Conservation (phyloP, 495 filamentous ascomycete genomes). For the Recurvomyces mirabilis region DNA sequence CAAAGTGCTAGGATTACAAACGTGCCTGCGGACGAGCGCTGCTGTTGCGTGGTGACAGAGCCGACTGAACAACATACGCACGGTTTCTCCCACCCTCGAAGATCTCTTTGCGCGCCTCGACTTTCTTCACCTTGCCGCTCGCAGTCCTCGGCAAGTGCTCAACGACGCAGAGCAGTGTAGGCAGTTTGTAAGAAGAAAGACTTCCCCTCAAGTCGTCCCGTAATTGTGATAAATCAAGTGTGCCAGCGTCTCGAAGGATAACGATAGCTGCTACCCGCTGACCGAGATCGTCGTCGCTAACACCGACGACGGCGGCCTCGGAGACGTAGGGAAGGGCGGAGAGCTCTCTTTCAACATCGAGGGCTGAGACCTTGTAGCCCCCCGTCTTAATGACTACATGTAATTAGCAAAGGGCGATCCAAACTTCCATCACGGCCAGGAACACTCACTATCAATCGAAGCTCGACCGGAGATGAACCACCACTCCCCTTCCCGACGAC, state of each 20-base stretch:
- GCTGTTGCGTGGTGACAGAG: no score
- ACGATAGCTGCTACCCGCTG: slow-evolving; percentile 40
- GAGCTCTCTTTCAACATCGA: slow-evolving; percentile 35
- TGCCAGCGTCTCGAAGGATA: slow-evolving; percentile 22
- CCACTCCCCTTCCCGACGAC: slow-evolving; percentile 32
- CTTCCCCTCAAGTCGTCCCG: slow-evolving; percentile 31
- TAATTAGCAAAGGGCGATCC: no score
- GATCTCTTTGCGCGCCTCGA: slow-evolving; percentile 32
- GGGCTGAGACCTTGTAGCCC: slow-evolving; percentile 37
- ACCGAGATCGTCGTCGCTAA: slow-evolving; percentile 29
- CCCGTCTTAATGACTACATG: slow-evolving; percentile 37
- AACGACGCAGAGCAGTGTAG: slow-evolving; percentile 35
- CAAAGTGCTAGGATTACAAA: no score
- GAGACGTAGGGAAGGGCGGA: slow-evolving; percentile 29
- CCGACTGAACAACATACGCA: no score
- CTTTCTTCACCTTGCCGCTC: slow-evolving; percentile 40
- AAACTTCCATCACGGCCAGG: no score
- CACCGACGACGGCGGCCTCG: slow-evolving; percentile 24
- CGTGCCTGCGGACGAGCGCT: no score
- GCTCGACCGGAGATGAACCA: slow-evolving; percentile 40
- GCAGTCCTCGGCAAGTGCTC: slow-evolving; percentile 37
- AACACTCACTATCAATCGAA: slow-evolving; percentile 34
- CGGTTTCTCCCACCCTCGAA: no score
- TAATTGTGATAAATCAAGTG: slow-evolving; percentile 29
- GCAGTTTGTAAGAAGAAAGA: slow-evolving; percentile 38